phyloP scores from a whole-genome alignment of 2,329 filamentous ascomycete species.

The Aureobasidium uvarum region DNA sequence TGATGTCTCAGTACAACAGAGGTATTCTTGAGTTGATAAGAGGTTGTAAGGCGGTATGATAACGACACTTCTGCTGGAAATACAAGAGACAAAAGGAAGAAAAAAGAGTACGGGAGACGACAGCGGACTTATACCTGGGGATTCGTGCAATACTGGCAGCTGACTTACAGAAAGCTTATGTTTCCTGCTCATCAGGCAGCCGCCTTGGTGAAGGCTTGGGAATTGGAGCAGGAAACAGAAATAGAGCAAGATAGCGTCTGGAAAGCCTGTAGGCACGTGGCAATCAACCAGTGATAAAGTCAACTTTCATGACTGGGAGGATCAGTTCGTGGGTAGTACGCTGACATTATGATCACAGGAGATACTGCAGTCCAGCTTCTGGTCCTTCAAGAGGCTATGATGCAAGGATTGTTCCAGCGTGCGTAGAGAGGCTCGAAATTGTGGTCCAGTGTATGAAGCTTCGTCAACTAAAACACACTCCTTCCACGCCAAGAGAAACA shows the following conservation, averaged over 20 bases:
- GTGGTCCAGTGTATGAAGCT: not conserved
- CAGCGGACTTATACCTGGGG: not conserved
- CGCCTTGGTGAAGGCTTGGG: not conserved
- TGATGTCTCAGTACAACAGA: not conserved
- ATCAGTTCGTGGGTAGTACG: not conserved
- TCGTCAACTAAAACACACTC: not conserved
- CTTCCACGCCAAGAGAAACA: not conserved
- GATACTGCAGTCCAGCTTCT: not conserved
- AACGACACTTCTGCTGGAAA: constrained; percentile 2
- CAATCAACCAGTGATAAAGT: not conserved
- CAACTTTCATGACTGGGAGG: not conserved
- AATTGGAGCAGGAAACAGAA: not conserved
- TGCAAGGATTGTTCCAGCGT: not conserved
- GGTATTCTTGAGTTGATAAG: not conserved
- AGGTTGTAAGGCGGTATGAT: constrained; percentile 1
- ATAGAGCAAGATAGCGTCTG: constrained; percentile 1
- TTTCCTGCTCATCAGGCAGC: not conserved
- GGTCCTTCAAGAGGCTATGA: not conserved
- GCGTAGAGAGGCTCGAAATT: not conserved
- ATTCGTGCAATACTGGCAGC: not conserved
- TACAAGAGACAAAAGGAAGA: constrained; percentile 7
- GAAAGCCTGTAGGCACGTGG: not conserved
- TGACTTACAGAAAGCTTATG: not conserved
- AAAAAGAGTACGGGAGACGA: not conserved
- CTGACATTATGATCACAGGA: not conserved